Evolutionary conservation across 163 green algal species (phyloP).

Genomic region (Scenedesmus sp.): DNA sequence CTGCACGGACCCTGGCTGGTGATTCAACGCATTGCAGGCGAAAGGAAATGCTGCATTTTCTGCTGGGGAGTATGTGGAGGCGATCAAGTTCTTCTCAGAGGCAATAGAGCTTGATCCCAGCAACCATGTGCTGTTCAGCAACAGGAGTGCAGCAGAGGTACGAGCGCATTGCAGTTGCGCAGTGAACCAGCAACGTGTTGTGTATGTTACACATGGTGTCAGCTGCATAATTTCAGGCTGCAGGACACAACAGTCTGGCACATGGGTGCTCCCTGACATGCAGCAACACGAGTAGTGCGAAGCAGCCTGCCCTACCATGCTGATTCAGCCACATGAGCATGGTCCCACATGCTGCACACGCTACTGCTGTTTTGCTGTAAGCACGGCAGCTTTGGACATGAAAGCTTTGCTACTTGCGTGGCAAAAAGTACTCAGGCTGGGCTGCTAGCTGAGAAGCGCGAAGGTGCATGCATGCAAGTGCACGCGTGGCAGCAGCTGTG

Average conservation of each 20-base stretch:
- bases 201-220: neutral
- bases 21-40: constrained; percentile 74
- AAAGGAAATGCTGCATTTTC: constrained; percentile 97
- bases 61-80: constrained; percentile 87
- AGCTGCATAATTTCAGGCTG: neutral
- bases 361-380: neutral
- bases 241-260: neutral
- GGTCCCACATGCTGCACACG: neutral
- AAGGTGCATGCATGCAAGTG: neutral
- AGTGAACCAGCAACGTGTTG: neutral
- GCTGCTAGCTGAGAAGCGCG: neutral
- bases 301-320: too few relatives aligned
- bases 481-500: neutral
- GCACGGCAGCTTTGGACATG: too few relatives aligned
- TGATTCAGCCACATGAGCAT: neutral
- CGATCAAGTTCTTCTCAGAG: constrained; percentile 89
- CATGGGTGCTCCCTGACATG: too few relatives aligned
- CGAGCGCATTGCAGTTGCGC: neutral
- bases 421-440: neutral
- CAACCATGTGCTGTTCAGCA: constrained; percentile 98
- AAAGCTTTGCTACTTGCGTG: neutral
- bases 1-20: neutral
- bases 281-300: neutral
- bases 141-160: constrained; percentile 88
- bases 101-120: constrained; percentile 90